Evolutionary conservation across 441 rosid genomes (phyloP), one percentile per base, ranked within the genome.

Genomic region (Pelargonium myrrhifolium): DNA sequence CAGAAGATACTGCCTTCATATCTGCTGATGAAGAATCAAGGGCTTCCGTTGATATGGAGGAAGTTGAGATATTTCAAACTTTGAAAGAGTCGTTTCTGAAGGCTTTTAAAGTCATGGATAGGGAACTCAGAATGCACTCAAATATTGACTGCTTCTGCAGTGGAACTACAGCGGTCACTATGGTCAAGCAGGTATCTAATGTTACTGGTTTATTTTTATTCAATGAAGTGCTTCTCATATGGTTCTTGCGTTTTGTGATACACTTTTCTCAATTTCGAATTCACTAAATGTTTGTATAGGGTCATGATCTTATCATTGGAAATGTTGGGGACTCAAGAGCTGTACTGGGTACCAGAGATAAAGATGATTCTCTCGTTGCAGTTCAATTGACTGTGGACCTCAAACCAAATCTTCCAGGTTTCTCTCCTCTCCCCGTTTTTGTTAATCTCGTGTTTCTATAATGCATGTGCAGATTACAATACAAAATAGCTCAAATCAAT

Each of bases 291-390:
- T 60, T 75, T 75, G 58, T 61, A 68, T 76, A 94, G 99, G 99
- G 98, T 74, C 84, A 71, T 61, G 78, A 81, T 82, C 88, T 94
- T 80, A 84, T 94, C 68, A 43, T 91, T n/a, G 97, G 93, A 73
- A 94, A 94, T 78, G 86, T 91, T 53, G 99, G 99, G 66, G 99
- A 94, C 81, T 94, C 99, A 5, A 86, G 98, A 83, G 99, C 97
- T 20, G 84, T 92, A 18, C 62, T 94, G 65, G 98, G 92, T 67
- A 87, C 82, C n/a, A 82, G 96, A 75, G 93, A 84, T 78, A 75
- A 76, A 62, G 86, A 88, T 12, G 77, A 85, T 71, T 79, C 79
- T 68, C 89, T 92, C 68, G 69, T 75, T 81, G 91, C 98, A n/a
- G 85, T 88, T 74, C 99, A 92, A 78, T 75, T 94, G 82, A 94